Percentiles rank a stretch among this genome's conserved stretches.
phyloP scores from a whole-genome alignment of 225 moss, liverwort and hornwort species.

The Bryum argenteum region DNA sequence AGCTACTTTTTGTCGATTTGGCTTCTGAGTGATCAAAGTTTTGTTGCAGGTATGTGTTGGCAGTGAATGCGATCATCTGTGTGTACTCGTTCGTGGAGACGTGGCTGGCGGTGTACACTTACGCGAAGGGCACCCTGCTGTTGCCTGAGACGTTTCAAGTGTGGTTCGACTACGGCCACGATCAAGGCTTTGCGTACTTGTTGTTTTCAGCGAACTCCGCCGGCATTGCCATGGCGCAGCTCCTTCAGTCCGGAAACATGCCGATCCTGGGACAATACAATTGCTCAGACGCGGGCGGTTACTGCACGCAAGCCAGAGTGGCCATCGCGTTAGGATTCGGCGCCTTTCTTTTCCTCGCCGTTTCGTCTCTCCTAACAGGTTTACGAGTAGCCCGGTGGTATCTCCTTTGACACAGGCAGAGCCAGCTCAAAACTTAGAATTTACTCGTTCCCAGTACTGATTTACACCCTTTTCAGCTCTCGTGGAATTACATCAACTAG shows the following conservation, averaged over 20 bases:
- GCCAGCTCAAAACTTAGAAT: neutral
- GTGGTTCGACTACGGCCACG: slow-evolving; percentile 66
- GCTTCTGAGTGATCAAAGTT: too few species aligned
- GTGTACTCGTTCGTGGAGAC: slow-evolving; percentile 66
- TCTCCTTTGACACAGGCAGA: slow-evolving; percentile 30
- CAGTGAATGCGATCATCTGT: slow-evolving; percentile 62
- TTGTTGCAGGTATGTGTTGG: slow-evolving; percentile 52
- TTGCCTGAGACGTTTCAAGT: slow-evolving; percentile 64
- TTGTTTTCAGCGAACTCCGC: slow-evolving; percentile 61
- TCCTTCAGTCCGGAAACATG: slow-evolving; percentile 45
- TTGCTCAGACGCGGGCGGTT: slow-evolving; percentile 45
- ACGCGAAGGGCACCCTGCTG: slow-evolving; percentile 32
- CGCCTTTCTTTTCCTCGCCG: slow-evolving; percentile 59
- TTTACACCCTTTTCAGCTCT: slow-evolving; percentile 17
- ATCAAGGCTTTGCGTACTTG: slow-evolving; percentile 68
- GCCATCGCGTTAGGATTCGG: slow-evolving; percentile 58
- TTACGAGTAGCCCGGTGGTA: slow-evolving; percentile 68
- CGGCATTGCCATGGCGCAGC: slow-evolving; percentile 60
- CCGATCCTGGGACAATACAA: slow-evolving; percentile 32
- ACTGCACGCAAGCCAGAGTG: slow-evolving; percentile 58
- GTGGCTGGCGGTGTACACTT: slow-evolving; percentile 58
- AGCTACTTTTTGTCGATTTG: too few species aligned
- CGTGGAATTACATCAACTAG: neutral
- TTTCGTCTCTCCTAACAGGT: slow-evolving; percentile 56
- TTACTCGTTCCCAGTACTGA: slow-evolving; percentile 16